phyloP scores from a whole-genome alignment of 2,329 filamentous ascomycete species.

The Alternaria longipes region DNA sequence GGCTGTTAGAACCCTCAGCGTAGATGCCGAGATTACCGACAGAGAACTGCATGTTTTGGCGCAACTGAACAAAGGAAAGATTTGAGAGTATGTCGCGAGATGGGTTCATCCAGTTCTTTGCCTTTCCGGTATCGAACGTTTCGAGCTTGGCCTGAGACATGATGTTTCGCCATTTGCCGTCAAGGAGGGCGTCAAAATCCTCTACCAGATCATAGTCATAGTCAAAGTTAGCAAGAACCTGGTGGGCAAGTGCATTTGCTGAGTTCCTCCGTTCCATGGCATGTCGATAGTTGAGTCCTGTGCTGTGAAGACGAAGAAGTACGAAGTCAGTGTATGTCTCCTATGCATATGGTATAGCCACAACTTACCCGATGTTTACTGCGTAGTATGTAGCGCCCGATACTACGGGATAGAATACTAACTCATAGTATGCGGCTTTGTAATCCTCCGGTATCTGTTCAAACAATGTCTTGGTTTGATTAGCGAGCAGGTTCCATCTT shows the following conservation, averaged over 20 bases:
- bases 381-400: conserved; percentile 63
- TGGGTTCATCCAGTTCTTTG: conserved; percentile 67
- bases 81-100: conserved; percentile 71
- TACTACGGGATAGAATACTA: conserved; percentile 65
- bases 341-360: neutral
- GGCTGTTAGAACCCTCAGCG: conserved; percentile 25
- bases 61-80: conserved; percentile 63
- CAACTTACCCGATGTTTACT: conserved; percentile 27
- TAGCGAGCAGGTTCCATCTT: conserved; percentile 62
- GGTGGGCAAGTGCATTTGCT: conserved; percentile 32
- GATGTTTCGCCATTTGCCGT: conserved; percentile 44
- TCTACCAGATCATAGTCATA: conserved; percentile 34
- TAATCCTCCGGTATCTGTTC: conserved; percentile 58
- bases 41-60: conserved; percentile 29
- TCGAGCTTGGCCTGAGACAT: conserved; percentile 34
- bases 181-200: conserved; percentile 34
- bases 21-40: conserved; percentile 30
- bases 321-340: neutral
- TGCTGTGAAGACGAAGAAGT: neutral
- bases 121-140: conserved; percentile 53
- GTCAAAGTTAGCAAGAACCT: conserved; percentile 32
- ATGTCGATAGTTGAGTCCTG: conserved; percentile 33
- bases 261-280: conserved; percentile 38
- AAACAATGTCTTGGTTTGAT: conserved; percentile 63
- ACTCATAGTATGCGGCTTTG: conserved; percentile 68